Conservation (phyloP, 2,329 filamentous ascomycete genomes). For the Phialophora macrospora region DNA sequence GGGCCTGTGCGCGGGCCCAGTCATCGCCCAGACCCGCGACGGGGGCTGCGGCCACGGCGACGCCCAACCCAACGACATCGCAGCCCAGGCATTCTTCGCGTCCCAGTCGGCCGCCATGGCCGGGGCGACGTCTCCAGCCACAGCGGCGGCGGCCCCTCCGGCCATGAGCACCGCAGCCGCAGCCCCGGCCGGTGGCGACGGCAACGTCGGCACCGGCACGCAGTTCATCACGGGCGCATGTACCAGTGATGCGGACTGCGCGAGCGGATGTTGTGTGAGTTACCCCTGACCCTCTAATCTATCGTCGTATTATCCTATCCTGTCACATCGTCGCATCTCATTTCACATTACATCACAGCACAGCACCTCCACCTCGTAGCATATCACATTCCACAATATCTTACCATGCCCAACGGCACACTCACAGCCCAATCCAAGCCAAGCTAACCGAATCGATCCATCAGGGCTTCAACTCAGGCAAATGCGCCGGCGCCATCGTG, state of each 20-base stretch:
- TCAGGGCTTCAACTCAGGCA: conserved; percentile 43
- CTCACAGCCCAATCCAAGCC: too few species aligned
- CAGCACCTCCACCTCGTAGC: too few species aligned
- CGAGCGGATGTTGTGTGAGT: conserved; percentile 43
- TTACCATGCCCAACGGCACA: too few species aligned
- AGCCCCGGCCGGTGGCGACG: conserved; percentile 20
- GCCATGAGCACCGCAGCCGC: conserved; percentile 10
- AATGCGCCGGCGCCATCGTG: conserved; percentile 42
- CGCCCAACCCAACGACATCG: conserved; percentile 37
- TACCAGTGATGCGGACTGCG: conserved; percentile 40
- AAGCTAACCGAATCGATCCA: too few species aligned
- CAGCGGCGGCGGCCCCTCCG: conserved; percentile 1
- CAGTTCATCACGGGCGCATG: conserved; percentile 43
- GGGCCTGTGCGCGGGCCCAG: conserved; percentile 39
- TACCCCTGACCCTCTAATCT: not conserved
- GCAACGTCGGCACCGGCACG: conserved; percentile 33
- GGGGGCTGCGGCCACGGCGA: conserved; percentile 41
- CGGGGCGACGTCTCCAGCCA: conserved; percentile 3
- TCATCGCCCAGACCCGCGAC: conserved; percentile 39
- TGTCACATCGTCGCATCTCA: too few species aligned
- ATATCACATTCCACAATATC: not conserved
- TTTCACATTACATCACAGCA: too few species aligned
- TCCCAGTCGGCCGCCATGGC: conserved; percentile 34
- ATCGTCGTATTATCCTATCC: too few species aligned
- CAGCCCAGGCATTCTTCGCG: conserved; percentile 34